Conservation (phyloP, 2,329 filamentous ascomycete genomes). For the Bipolaris bicolor region DNA sequence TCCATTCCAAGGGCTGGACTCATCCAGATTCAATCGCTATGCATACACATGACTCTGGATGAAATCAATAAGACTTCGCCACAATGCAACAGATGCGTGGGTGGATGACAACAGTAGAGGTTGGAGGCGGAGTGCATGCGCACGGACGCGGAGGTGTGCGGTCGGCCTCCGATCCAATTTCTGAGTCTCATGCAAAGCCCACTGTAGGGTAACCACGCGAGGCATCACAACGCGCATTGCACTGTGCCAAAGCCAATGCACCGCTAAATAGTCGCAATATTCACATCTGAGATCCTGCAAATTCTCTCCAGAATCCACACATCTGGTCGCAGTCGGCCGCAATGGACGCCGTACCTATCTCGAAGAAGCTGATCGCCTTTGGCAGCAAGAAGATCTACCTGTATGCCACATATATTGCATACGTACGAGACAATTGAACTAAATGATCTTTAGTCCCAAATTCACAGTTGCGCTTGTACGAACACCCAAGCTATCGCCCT, state of each 20-base stretch:
- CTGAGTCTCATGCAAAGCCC: constrained; percentile 16
- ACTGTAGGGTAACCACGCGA: constrained; percentile 2
- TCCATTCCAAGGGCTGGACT: too few species aligned
- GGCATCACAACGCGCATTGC: constrained; percentile 7
- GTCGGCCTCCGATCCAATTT: constrained; percentile 25
- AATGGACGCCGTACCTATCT: constrained; percentile 41
- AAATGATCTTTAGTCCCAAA: constrained; percentile 66
- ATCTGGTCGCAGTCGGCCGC: neutral
- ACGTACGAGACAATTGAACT: constrained; percentile 10
- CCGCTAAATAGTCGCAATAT: neutral
- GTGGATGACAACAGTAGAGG: neutral
- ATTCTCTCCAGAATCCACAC: too few species aligned
- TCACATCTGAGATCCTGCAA: too few species aligned
- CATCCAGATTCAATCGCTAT: too few species aligned
- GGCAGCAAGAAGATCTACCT: constrained; percentile 57
- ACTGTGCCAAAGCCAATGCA: neutral
- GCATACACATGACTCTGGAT: neutral
- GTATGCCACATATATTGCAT: constrained; percentile 39
- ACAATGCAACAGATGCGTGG: neutral
- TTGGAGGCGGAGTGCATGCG: constrained; percentile 3
- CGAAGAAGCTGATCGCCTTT: constrained; percentile 44
- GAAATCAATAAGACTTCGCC: neutral
- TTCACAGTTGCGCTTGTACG: constrained; percentile 81
- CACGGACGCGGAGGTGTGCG: constrained; percentile 17
- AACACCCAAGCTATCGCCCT: constrained; percentile 73